These are phyloP conservation scores for Athelia psychrophila DNA, from an alignment of 1,284 basidiomycete genomes.

Conservation along the genomic window DNA sequence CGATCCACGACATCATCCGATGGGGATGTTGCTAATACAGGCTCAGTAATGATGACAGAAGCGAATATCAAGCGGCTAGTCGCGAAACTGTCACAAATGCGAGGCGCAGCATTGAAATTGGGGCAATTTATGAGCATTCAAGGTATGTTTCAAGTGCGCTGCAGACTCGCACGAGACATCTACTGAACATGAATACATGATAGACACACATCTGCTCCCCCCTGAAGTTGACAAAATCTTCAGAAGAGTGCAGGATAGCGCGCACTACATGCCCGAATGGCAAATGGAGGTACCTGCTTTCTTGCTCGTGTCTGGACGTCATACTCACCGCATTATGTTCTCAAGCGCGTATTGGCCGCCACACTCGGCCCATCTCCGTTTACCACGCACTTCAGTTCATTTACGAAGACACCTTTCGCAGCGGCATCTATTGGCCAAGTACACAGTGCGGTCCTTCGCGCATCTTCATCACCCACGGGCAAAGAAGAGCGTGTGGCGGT, in stretches of 20 bases:
- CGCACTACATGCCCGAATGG: conserved; percentile 99
- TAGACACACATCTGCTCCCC: conserved; percentile 87
- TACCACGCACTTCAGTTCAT: conserved; percentile 69
- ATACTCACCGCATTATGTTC: conserved; percentile 6
- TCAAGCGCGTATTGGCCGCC: conserved; percentile 70
- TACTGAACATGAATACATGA: background rate
- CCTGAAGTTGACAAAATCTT: conserved; percentile 89
- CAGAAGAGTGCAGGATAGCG: conserved; percentile 89
- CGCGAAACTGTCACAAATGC: conserved; percentile 90
- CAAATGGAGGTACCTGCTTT: conserved; percentile 80
- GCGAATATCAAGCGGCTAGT: conserved; percentile 90
- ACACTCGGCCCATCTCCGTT: conserved; percentile 76
- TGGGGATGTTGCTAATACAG: conserved; percentile 22
- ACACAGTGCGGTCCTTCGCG: conserved; percentile 71
- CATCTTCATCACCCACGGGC: conserved; percentile 47
- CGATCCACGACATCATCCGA: conserved; percentile 36
- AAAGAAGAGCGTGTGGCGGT: conserved; percentile 73
- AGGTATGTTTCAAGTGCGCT: conserved; percentile 44
- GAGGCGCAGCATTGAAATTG: conserved; percentile 94
- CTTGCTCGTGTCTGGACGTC: background rate
- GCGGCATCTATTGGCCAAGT: conserved; percentile 98
- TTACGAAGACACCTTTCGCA: conserved; percentile 89
- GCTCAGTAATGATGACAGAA: conserved; percentile 81
- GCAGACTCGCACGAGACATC: background rate
- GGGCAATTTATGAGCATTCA: conserved; percentile 99